Base-by-base conservation (phyloP, 129 eudicot species). In the Apium graveolens region DNA sequence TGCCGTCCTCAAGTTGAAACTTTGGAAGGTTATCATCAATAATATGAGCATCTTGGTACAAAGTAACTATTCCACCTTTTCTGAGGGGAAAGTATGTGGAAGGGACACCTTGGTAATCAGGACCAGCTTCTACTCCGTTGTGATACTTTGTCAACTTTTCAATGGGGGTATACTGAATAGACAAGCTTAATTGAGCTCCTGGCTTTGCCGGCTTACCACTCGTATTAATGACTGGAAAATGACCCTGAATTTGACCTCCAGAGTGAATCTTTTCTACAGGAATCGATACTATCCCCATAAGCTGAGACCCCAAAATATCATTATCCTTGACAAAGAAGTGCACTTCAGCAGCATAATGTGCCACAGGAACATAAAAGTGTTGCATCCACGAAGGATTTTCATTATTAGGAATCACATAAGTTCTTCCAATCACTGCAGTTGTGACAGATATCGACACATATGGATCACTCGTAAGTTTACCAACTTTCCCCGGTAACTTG, bases 21-120 rank as follows among this genome's bases (percentile, higher is more conserved):
- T 78, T 46, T 17, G 98, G 98, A 84, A 94, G 29, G 29, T 83
- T 83, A 35, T 79, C 79, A 53, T 85, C 88, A 31, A 82, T 68
- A 14, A 88, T 71, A 34, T 91, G 98, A 10, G 98, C 98, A 79
- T 94, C 98, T 82, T 94, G 98, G 81, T 94, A 94, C 72, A 94
- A 83, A 27, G 72, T 87, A 70, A 94, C 96, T 0, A 75, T 68
- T 44, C 86, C 80, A 76, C 98, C 98, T 75, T 82, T 91, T 77
- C 98, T 80, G 37, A 88, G 16, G 0, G 98, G 98, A 68, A 94
- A 94, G 77, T 94, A 94, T 0, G 98, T 88, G 68, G 79, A 49
- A 39, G 85, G 49, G 0, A 89, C 89, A 6, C 96, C 98, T 73
- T 70, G 55, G 31, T 86, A 86, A 7, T 27, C 84, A 45, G 89